phyloP scores from a whole-genome alignment of 176 grass and related monocot genomes.

The Pontederia paniculata region DNA sequence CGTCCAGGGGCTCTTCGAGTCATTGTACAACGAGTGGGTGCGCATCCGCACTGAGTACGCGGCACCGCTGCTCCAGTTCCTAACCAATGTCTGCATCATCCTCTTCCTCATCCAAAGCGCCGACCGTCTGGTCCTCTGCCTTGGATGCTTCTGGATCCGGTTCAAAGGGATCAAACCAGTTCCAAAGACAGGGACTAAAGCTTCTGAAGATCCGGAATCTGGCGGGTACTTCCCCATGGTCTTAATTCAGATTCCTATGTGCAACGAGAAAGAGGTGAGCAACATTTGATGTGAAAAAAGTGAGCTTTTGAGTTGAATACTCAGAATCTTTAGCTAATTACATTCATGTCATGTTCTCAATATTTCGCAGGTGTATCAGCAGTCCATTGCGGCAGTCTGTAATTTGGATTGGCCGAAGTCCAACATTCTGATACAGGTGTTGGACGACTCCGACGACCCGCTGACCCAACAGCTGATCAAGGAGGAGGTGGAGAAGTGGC shows the following conservation, averaged over 20 bases:
- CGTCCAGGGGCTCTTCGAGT: conserved; percentile 35
- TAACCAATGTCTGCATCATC: conserved; percentile 68
- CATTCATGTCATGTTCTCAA: not conserved
- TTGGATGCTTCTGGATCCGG: conserved; percentile 83
- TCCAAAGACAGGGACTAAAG: conserved; percentile 13
- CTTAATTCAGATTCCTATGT: conserved; percentile 49
- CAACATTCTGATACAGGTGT: conserved; percentile 37
- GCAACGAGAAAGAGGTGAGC: conserved; percentile 49
- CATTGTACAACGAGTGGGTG: conserved; percentile 61
- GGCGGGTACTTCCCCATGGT: conserved; percentile 36
- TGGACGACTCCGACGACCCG: conserved; percentile 38
- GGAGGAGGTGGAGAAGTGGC: conserved; percentile 45
- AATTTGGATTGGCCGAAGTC: conserved; percentile 43
- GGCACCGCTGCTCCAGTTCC: conserved; percentile 67
- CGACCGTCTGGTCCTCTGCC: conserved; percentile 36
- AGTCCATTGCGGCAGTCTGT: conserved; percentile 44
- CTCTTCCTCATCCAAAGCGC: conserved; percentile 70
- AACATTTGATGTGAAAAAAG: not conserved
- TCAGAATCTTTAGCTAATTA: conserved; percentile 5
- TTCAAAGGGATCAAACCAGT: conserved; percentile 42
- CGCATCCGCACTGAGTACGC: conserved; percentile 57
- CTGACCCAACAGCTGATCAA: conserved; percentile 31
- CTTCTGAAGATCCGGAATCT: conserved; percentile 20
- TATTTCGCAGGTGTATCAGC: conserved; percentile 38
- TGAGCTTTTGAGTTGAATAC: conserved; percentile 9